phyloP scores from a whole-genome alignment of 2,329 filamentous ascomycete genomes.

The Ophiosphaerella herpotricha region DNA sequence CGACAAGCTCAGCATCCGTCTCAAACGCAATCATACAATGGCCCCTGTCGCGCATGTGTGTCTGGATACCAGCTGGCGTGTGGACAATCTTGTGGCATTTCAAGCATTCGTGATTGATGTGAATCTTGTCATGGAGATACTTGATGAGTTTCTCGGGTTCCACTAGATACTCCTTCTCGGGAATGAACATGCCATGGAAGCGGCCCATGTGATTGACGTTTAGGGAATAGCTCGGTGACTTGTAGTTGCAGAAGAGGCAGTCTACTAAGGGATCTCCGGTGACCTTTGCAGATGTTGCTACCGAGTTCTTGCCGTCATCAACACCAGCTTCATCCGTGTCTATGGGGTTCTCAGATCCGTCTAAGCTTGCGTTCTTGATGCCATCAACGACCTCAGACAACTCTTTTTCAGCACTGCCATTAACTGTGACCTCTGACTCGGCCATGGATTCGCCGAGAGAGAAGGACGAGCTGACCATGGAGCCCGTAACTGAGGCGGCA shows the following conservation, averaged over 20 bases:
- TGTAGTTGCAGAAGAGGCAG: conserved; percentile 92
- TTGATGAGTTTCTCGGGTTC: conserved; percentile 80
- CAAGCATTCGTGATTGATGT: conserved; percentile 80
- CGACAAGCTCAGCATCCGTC: conserved; percentile 85
- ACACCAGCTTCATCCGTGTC: conserved; percentile 38
- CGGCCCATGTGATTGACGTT: conserved; percentile 90
- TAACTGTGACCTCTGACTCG: conserved; percentile 57
- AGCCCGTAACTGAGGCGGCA: conserved; percentile 65
- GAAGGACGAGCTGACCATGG: conserved; percentile 88
- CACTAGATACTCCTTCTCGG: conserved; percentile 81
- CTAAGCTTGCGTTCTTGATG: conserved; percentile 67
- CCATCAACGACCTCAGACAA: conserved; percentile 78
- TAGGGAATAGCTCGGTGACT: conserved; percentile 73
- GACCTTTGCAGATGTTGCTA: conserved; percentile 32
- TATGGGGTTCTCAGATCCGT: conserved; percentile 38
- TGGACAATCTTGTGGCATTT: conserved; percentile 84
- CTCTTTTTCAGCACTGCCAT: conserved; percentile 73
- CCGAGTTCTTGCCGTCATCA: conserved; percentile 48
- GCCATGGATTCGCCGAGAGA: conserved; percentile 81
- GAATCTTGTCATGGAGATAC: conserved; percentile 79
- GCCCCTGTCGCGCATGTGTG: conserved; percentile 95
- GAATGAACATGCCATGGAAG: conserved; percentile 93
- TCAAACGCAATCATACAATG: conserved; percentile 97
- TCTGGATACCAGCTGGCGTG: conserved; percentile 80
- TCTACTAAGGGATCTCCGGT: conserved; percentile 50